These are phyloP conservation scores for Fusarium nygamai DNA, from an alignment of 2,329 filamentous ascomycete species.

Conservation along the genomic window DNA sequence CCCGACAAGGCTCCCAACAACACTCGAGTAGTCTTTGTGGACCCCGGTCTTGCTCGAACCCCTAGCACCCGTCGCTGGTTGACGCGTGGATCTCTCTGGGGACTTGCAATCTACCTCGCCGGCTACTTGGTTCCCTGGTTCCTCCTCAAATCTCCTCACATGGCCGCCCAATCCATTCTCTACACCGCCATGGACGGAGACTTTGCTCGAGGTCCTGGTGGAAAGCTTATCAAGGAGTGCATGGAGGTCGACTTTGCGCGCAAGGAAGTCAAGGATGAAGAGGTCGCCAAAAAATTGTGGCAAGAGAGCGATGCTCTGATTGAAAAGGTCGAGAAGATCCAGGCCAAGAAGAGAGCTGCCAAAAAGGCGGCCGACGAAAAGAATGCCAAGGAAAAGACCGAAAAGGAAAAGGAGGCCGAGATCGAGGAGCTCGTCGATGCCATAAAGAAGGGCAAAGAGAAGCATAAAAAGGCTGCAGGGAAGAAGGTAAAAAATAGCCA, in stretches of 20 bases:
- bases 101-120: constrained; percentile 78
- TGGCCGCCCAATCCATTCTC: constrained; percentile 88
- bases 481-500: constrained; percentile 40
- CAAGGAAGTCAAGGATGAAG: constrained; percentile 80
- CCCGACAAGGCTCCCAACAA: constrained; percentile 87
- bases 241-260: constrained; percentile 76
- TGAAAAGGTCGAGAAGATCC: constrained; percentile 75
- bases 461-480: constrained; percentile 38
- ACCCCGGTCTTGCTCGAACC: constrained; percentile 86
- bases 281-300: constrained; percentile 86
- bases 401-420: constrained; percentile 47
- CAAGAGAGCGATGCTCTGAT: constrained; percentile 87
- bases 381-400: constrained; percentile 49
- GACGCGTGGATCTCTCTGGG: constrained; percentile 83
- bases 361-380: constrained; percentile 52
- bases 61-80: constrained; percentile 90
- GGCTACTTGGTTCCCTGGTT: constrained; percentile 88
- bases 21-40: constrained; percentile 83
- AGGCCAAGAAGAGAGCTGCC: constrained; percentile 65
- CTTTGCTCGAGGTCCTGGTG: constrained; percentile 72
- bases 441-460: constrained; percentile 56
- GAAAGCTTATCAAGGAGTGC: constrained; percentile 88
- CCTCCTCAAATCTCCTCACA: constrained; percentile 82
- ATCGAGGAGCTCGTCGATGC: constrained; percentile 53
- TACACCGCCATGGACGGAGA: constrained; percentile 85